Evolutionary conservation across 805 yeast genomes (phyloP), one percentile per base, ranked within the genome.

Genomic region (Wickerhamiella brachini): DNA sequence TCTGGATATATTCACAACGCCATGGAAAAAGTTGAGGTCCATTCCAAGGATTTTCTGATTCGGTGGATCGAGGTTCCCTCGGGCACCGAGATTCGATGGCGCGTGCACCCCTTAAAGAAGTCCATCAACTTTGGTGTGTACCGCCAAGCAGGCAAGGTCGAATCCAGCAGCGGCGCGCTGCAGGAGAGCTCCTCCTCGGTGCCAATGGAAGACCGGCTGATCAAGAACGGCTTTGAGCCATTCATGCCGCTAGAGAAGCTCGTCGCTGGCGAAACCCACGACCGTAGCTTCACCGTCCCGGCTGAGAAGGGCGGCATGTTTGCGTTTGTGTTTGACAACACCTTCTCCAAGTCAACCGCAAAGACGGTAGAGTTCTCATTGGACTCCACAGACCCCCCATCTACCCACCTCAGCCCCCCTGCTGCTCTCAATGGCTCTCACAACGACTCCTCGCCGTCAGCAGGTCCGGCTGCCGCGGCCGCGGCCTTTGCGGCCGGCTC

Each of bases 11-110:
- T 9, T 9, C 3, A 29, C 12, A 29, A 9, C 34, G 34, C 12
- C 34, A 85, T 88, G 96, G 97, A 90, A 67, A 81, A 88, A 1
- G 76, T 93, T 47, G 97, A 90, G 66, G 79, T 93, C 22, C 95
- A 89, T 59, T 81, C 94, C 48, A 84, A 86, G 65, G 83, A 93
- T 52, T 90, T 85, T 61, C 78, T 88, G 55, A 85, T 89, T 61
- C 86, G 90, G 59, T 93, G 97, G 97, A 80, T 89, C 50, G 77
- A 80, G 55, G 84, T 85, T 6, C 83, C 85, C 0, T 83, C 78
- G 41, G 76, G 79, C 53, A 75, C 81, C 29, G 65, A 72, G 18
- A 76, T 90, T 44, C 77, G 77, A 54, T 90, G 93, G 84, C 89
- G 83, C 62, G 74, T 88, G 49, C 82, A 81, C 59, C 97, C 97